These are phyloP conservation scores for Lathyrus oleraceus DNA, from an alignment of 306 rosid species.

Conservation along the genomic window DNA sequence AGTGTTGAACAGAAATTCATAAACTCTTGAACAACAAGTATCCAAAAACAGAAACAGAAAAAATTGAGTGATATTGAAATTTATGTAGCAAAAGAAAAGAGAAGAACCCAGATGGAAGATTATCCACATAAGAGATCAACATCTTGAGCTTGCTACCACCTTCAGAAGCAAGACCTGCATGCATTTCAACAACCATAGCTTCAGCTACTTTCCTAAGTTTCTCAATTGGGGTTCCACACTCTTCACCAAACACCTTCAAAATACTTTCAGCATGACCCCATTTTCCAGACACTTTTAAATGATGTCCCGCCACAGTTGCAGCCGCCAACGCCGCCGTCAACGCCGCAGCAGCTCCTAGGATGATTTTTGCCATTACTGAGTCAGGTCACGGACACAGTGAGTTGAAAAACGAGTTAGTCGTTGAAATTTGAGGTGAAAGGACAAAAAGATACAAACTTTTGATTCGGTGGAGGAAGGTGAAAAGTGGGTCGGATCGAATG, in stretches of 20 bases:
- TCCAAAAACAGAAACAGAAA: not conserved
- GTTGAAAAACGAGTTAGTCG: not conserved
- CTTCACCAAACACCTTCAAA: conserved; percentile 65
- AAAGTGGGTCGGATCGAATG: conserved; percentile 21
- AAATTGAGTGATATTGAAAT: not conserved
- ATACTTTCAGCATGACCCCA: conserved; percentile 59
- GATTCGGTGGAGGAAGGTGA: not conserved
- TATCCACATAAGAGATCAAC: conserved; percentile 87
- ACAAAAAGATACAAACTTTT: conserved; percentile 20
- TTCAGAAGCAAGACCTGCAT: conserved; percentile 93
- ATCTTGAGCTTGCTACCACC: conserved; percentile 97
- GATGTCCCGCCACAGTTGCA: conserved; percentile 59
- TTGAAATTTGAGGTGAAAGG: not conserved
- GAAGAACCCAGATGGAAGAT: conserved; percentile 87
- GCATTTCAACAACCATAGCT: conserved; percentile 95
- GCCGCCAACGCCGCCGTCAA: conserved; percentile 73
- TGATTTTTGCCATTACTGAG: conserved; percentile 66
- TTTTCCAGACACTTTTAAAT: conserved; percentile 52
- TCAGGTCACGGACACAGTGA: not conserved
- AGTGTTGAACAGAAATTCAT: not conserved
- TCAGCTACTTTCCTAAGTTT: conserved; percentile 78
- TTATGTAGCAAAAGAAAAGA: not conserved
- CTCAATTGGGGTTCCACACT: conserved; percentile 63
- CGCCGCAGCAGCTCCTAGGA: conserved; percentile 61
- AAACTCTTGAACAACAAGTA: not conserved